Percentiles rank a stretch among this genome's conserved stretches.
Conservation (phyloP, 139 green algal species). For the Volvox africanus region DNA sequence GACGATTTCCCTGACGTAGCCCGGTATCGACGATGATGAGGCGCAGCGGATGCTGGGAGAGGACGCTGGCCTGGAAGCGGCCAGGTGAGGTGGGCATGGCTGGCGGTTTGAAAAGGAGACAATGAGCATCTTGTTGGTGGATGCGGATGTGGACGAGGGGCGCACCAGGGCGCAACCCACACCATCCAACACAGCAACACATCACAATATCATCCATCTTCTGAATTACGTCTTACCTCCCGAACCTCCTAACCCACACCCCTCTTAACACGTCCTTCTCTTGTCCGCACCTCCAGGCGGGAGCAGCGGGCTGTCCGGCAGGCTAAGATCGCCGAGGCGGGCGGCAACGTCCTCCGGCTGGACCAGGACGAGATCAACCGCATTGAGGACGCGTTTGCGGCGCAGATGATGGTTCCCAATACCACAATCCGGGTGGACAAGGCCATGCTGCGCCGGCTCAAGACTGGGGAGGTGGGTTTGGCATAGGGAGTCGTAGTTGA, state of each 20-base stretch:
- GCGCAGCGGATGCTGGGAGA: constrained; percentile 58
- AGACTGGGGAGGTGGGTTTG: constrained; percentile 61
- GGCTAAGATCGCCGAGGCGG: constrained; percentile 13
- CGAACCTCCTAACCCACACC: too few species aligned
- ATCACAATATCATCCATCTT: too few species aligned
- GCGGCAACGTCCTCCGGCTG: constrained; percentile 72
- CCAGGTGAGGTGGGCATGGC: neutral
- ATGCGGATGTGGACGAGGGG: too few species aligned
- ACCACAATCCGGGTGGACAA: constrained; percentile 71
- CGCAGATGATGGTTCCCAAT: constrained; percentile 78
- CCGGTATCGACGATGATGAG: constrained; percentile 44
- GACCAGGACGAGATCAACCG: constrained; percentile 66
- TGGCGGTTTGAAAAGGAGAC: neutral
- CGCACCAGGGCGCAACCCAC: too few species aligned
- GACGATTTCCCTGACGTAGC: neutral
- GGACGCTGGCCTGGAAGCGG: constrained; percentile 51
- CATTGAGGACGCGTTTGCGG: constrained; percentile 76
- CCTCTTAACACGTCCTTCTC: neutral
- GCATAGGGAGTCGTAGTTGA: too few species aligned
- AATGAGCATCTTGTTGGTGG: too few species aligned
- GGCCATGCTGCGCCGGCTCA: constrained; percentile 66
- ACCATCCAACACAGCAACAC: too few species aligned
- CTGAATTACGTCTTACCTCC: too few species aligned
- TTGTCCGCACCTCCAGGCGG: neutral
- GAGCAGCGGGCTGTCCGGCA: neutral